Conservation (phyloP, 192 early-diverging fungal genomes). For the Podochytrium sp. region DNA sequence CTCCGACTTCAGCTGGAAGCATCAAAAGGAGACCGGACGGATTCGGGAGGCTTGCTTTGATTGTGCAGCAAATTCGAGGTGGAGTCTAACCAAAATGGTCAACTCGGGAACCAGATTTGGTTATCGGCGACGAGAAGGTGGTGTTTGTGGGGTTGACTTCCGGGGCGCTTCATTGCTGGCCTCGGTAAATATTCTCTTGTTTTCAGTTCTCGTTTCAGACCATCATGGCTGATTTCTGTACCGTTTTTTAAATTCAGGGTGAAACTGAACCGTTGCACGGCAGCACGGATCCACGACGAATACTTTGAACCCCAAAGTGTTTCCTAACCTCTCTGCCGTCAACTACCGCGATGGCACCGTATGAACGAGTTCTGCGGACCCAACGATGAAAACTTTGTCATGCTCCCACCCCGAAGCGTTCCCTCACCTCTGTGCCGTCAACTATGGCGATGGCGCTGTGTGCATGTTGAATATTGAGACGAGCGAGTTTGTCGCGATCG, state of each 20-base stretch:
- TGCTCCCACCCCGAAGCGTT: constrained; percentile 33
- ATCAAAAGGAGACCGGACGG: no score
- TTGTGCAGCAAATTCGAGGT: no score
- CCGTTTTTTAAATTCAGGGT: no score
- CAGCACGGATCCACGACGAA: no score
- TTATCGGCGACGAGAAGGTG: constrained; percentile 3
- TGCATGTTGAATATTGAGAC: constrained; percentile 1
- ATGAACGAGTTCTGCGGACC: not conserved
- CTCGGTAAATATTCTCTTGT: not conserved
- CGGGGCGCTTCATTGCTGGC: not conserved
- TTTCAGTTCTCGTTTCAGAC: no score
- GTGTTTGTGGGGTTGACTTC: constrained; percentile 7
- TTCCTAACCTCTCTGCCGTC: not conserved
- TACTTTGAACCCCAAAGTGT: not conserved
- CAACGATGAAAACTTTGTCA: not conserved
- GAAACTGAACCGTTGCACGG: no score
- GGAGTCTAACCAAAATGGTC: no score
- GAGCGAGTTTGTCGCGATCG: not conserved
- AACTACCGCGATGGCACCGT: not conserved
- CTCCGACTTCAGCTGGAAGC: no score
- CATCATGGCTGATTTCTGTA: no score
- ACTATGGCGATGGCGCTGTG: not conserved
- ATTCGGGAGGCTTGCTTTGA: no score
- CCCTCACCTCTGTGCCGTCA: constrained; percentile 17
- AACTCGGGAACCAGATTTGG: constrained; percentile 19